Evolutionary conservation across 192 early-diverging fungal genomes (phyloP), one percentile per base, ranked within the genome.

Genomic region (Coemansia sp.): DNA sequence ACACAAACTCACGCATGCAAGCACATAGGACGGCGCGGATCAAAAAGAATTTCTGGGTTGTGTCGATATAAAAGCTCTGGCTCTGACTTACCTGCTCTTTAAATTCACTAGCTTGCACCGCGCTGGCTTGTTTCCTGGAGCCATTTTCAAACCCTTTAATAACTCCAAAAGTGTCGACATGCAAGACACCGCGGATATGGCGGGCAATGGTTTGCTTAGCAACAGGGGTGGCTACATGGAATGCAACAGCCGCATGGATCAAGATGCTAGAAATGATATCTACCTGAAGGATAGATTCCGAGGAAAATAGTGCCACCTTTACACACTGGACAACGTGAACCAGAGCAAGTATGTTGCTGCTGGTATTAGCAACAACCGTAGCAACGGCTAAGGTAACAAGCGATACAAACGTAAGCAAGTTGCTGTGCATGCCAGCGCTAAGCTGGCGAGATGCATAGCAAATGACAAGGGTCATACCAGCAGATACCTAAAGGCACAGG

Each of bases 41-140:
- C 4, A 71, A 42, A 60, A 65, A 64, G 25, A 47, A 57, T 20
- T 6, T 3, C 6, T 65, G 41, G 0, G 36, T 38, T 16, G 55
- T 59, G 8, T 37, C 37, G 2, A 41, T 7, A n/a, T 59, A 18
- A 65, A 71, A 56, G 14, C 60, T 55, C 28, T 35, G 33, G 26
- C 21, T 39, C 13, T 38, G 26, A 36, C 31, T 14, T 13, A 10
- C 31, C 28, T 31, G 14, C 52, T 25, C 31, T 31, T 14, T 14
- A 33, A 28, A 21, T 3, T 26, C 23, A 16, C 26, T 31, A 7
- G 3, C 28, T 16, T 31, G 16, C 16, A 14, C 13, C 1, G 13
- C 16, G 5, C 26, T 16, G 11, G 3, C 3, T 31, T 55, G 3
- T 6, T 26, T 13, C 1, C 6, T 11, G 6, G 26, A 33, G 14